Evolutionary conservation across 495 filamentous ascomycete species (phyloP).

Genomic region (Tuber calosporum): DNA sequence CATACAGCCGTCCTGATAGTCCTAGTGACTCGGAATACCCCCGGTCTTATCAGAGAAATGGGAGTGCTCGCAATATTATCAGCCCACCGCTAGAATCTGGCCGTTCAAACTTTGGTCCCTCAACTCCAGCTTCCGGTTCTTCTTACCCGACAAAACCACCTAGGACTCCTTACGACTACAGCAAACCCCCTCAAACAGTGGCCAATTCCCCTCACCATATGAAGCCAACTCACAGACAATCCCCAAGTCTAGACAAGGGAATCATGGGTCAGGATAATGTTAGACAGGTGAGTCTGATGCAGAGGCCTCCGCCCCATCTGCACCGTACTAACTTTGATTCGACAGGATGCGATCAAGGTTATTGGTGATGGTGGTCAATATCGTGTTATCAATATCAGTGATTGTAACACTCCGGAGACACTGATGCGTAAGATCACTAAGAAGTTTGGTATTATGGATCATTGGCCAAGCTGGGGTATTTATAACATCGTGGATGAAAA

Average conservation of each 20-base stretch:
- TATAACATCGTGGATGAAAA: slow-evolving; percentile 72
- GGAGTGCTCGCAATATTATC: slow-evolving; percentile 27
- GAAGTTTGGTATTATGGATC: slow-evolving; percentile 62
- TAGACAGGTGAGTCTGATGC: slow-evolving; percentile 30
- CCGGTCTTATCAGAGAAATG: slow-evolving; percentile 20
- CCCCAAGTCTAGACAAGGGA: slow-evolving; percentile 40
- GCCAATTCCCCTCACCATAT: slow-evolving; percentile 29
- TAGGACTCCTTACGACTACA: slow-evolving; percentile 35
- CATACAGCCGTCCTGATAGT: slow-evolving; percentile 36
- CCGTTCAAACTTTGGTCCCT: slow-evolving; percentile 19
- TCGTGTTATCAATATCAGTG: slow-evolving; percentile 80
- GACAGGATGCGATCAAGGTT: slow-evolving; percentile 48
- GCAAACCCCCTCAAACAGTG: slow-evolving; percentile 14
- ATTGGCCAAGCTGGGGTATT: slow-evolving; percentile 77
- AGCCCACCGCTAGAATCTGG: slow-evolving; percentile 37
- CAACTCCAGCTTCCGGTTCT: slow-evolving; percentile 27
- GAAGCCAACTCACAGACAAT: slow-evolving; percentile 33
- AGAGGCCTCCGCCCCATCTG: background rate
- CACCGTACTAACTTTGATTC: background rate
- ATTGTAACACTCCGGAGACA: slow-evolving; percentile 82
- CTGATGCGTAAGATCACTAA: slow-evolving; percentile 76
- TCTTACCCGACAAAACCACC: slow-evolving; percentile 33
- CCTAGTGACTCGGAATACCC: slow-evolving; percentile 38
- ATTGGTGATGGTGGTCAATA: slow-evolving; percentile 87
- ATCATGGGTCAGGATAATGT: slow-evolving; percentile 41